A percentile compares a stretch with the other conserved stretches of the same genome.
phyloP scores from a whole-genome alignment of 2,329 filamentous ascomycete species.

The Sclerotinia sclerotiorum region DNA sequence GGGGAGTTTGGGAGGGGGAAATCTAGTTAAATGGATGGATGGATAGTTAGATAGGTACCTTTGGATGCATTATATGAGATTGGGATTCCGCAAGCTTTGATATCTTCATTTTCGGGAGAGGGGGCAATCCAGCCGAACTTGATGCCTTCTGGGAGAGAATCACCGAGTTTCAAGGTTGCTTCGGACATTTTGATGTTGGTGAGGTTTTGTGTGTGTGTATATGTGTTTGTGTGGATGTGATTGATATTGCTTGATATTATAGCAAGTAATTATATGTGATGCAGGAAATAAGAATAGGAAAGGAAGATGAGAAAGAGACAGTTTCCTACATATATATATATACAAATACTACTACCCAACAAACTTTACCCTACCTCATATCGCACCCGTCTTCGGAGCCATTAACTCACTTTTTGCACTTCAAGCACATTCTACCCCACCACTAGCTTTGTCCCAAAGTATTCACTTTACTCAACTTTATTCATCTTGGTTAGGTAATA shows the following conservation, averaged over 20 bases:
- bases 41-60: constrained; percentile 44
- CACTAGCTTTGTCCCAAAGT: constrained; percentile 2
- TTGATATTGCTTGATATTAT: background rate
- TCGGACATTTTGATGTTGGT: constrained; percentile 29
- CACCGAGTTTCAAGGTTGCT: constrained; percentile 59
- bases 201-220: background rate
- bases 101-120: constrained; percentile 63
- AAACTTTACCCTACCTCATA: background rate
- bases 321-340: background rate
- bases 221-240: background rate
- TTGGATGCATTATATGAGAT: constrained; percentile 77
- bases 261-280: too few species aligned
- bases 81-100: constrained; percentile 77
- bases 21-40: background rate
- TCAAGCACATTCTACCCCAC: constrained; percentile 1
- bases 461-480: too few species aligned
- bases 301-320: background rate
- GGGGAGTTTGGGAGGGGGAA: background rate
- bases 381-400: constrained; percentile 17
- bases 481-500: background rate
- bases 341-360: background rate
- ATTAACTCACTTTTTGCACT: background rate
- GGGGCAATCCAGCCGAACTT: constrained; percentile 84
- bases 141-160: constrained; percentile 78
- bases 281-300: background rate